Evolutionary conservation across 495 filamentous ascomycete species (phyloP).

Genomic region (Aspergillus baeticus): DNA sequence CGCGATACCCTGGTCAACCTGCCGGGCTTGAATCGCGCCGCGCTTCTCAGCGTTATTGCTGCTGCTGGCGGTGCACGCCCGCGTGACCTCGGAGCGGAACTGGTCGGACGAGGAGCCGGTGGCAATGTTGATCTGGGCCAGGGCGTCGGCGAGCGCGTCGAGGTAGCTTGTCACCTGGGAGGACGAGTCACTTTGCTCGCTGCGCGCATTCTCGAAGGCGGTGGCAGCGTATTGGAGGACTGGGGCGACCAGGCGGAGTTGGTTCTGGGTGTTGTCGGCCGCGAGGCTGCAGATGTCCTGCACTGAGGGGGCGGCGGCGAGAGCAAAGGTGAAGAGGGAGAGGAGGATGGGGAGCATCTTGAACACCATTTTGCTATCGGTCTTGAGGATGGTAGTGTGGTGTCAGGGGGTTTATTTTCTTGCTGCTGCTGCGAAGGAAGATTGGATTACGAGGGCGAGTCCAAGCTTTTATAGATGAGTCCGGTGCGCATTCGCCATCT

Average conservation of each 20-base stretch:
- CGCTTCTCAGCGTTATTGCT: too few relatives aligned
- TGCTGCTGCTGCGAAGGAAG: too few relatives aligned
- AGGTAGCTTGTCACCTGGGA: not conserved
- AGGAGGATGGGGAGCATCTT: not conserved
- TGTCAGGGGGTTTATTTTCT: not conserved
- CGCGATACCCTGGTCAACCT: too few relatives aligned
- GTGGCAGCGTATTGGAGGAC: not conserved
- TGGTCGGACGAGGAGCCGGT: not conserved
- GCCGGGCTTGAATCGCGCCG: too few relatives aligned
- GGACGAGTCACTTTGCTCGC: not conserved
- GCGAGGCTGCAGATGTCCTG: not conserved
- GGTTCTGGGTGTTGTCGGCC: not conserved
- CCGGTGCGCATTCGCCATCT: too few relatives aligned
- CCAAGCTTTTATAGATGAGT: too few relatives aligned
- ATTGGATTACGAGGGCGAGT: too few relatives aligned
- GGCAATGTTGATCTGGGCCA: not conserved
- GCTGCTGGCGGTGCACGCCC: too few relatives aligned
- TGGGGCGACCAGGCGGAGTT: not conserved
- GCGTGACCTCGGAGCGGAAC: not conserved
- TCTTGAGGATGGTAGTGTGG: not conserved
- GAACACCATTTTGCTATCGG: not conserved
- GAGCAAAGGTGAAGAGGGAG: not conserved
- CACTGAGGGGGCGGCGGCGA: not conserved
- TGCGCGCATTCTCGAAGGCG: not conserved
- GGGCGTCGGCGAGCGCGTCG: not conserved